These are phyloP conservation scores for Nymphaea thermarum DNA, from an alignment of 164 flowering plant genomes.

Conservation along the genomic window DNA sequence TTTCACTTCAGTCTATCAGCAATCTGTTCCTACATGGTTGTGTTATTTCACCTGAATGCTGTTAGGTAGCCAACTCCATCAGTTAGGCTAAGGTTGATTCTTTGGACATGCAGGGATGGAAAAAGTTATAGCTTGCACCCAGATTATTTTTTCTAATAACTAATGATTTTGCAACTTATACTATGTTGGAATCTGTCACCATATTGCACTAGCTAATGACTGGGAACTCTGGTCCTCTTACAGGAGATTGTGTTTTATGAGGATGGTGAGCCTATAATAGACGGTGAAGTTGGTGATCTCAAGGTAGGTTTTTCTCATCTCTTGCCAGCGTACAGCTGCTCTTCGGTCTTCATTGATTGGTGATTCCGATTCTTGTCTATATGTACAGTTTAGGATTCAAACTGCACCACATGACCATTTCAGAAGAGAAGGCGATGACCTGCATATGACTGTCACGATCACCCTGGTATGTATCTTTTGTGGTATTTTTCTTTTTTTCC, in stretches of 20 bases:
- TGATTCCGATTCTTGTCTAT: background rate
- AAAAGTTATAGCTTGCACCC: too few relatives aligned
- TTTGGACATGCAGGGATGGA: too few relatives aligned
- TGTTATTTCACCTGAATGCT: too few relatives aligned
- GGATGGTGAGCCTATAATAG: constrained; percentile 92
- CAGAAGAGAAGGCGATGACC: constrained; percentile 88
- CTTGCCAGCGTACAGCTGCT: background rate
- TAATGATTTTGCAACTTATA: too few relatives aligned
- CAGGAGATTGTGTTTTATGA: constrained; percentile 93
- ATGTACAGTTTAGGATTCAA: constrained; percentile 68
- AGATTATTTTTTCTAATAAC: too few relatives aligned
- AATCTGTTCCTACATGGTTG: too few relatives aligned
- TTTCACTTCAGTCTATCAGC: too few relatives aligned
- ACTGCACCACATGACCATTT: constrained; percentile 89
- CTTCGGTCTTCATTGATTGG: background rate
- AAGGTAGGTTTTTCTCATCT: constrained; percentile 35
- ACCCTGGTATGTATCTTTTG: constrained; percentile 51
- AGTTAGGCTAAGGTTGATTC: too few relatives aligned
- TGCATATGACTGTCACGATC: constrained; percentile 77
- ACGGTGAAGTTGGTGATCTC: constrained; percentile 96
- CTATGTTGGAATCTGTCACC: background rate
- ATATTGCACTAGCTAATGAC: background rate
- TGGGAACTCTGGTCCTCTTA: constrained; percentile 4
- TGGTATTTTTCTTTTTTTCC: too few relatives aligned
- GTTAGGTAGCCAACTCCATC: too few relatives aligned